A percentile compares a stretch with the other conserved stretches of the same genome.
These are phyloP conservation scores for Arctium minus DNA, from an alignment of 129 eudicot genomes.

Conservation along the genomic window DNA sequence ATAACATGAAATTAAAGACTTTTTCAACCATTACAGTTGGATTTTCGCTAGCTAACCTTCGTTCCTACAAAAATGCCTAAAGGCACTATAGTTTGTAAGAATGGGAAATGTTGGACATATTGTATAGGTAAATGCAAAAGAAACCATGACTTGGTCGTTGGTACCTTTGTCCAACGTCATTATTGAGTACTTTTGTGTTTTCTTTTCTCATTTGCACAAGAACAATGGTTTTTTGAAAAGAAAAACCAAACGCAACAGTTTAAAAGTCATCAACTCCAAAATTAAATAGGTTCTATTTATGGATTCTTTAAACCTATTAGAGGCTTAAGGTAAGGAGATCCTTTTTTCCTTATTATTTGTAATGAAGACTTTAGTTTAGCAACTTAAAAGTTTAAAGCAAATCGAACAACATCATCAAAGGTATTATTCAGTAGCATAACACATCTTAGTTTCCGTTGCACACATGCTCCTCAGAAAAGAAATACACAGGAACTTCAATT, in stretches of 20 bases:
- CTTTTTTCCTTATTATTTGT: neutral
- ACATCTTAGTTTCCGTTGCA: conserved; percentile 10
- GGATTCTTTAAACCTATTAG: neutral
- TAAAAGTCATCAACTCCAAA: neutral
- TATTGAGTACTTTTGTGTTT: too few species aligned
- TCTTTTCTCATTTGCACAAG: neutral
- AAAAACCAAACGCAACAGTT: neutral
- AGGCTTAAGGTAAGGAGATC: neutral
- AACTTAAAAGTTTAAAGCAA: neutral
- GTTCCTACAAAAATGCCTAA: neutral
- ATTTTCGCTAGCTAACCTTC: neutral
- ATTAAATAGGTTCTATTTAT: neutral
- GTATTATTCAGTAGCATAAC: conserved; percentile 17
- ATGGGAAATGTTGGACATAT: neutral
- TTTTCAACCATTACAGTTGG: neutral
- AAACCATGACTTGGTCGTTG: neutral
- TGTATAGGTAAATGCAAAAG: neutral
- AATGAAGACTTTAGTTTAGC: neutral
- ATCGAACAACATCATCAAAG: conserved; percentile 2
- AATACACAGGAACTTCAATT: neutral
- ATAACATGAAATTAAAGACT: neutral
- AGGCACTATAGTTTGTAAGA: neutral
- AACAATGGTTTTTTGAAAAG: neutral
- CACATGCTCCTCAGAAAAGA: conserved; percentile 5
- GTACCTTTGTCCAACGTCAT: neutral